These are phyloP conservation scores for Marchantia polymorpha DNA, from an alignment of 225 moss, liverwort and hornwort species.

Conservation along the genomic window DNA sequence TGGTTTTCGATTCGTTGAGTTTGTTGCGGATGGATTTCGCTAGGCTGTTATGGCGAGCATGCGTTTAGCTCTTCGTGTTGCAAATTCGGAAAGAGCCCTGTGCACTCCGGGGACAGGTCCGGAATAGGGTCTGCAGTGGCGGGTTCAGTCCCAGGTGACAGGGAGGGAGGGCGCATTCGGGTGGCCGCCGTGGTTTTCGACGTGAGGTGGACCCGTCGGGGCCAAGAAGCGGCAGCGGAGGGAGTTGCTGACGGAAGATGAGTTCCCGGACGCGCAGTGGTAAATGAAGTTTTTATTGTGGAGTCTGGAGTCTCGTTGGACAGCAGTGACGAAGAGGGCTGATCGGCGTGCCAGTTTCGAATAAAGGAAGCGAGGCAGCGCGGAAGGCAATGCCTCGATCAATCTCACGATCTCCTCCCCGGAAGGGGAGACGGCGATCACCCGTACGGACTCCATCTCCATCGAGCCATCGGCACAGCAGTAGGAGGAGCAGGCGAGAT, in stretches of 20 bases:
- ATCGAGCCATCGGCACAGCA: slow-evolving; percentile 70
- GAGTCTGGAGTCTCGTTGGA: neutral
- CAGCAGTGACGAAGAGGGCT: neutral
- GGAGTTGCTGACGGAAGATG: neutral
- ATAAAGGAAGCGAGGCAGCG: slow-evolving; percentile 16
- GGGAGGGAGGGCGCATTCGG: neutral
- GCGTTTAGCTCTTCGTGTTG: neutral
- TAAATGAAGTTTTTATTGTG: slow-evolving; percentile 9
- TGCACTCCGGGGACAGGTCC: neutral
- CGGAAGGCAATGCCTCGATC: slow-evolving; percentile 82
- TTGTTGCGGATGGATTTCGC: neutral
- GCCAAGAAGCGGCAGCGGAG: neutral
- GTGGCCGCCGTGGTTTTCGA: neutral
- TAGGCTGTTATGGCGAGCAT: neutral
- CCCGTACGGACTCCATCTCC: slow-evolving; percentile 81
- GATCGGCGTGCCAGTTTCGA: neutral
- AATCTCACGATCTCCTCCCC: slow-evolving; percentile 90
- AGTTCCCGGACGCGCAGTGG: neutral
- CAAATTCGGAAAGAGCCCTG: neutral
- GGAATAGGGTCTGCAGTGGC: neutral
- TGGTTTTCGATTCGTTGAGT: neutral
- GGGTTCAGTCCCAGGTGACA: neutral
- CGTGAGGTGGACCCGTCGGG: neutral
- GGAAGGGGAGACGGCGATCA: slow-evolving; percentile 79
- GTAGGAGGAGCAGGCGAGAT: slow-evolving; percentile 87